Base-by-base conservation (phyloP, 1,284 basidiomycete genomes). In the Cutaneotrichosporon sp. region DNA sequence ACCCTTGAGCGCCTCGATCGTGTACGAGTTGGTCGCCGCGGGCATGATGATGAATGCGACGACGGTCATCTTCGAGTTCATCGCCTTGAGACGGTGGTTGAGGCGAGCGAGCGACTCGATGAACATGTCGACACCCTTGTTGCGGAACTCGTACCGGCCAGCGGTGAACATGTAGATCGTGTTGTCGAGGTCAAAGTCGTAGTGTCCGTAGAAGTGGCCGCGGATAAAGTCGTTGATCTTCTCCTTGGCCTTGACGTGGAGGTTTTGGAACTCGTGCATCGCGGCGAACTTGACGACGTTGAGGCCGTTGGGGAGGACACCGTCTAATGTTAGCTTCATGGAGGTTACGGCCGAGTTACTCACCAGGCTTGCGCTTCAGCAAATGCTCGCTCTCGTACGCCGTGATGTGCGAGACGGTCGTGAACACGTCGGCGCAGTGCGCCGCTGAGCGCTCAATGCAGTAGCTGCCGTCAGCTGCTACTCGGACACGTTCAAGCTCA, bases 41-140 rank as follows among this genome's bases (percentile, higher is more conserved):
- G 96, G 96, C 92, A 97, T 96, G 81, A 99, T 98, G 81, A 99
- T 93, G 83, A 99, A 99, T 0, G 96, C 96, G 31, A 99, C 92
- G 53, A 98, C 89, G 13, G 96, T 97, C 57, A 84, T 85, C 76
- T 87, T 89, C 34, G 89, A 89, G 9, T 86, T 88, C 55, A 88
- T 83, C 78, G 91, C 87, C 81, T 97, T 89, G 49, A 98, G 85
- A 34, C 88, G 89, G 79, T 90, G 88, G 81, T 98, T 98, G 60
- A 97, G 85, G 81, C 93, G 90, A 34, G 96, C 95, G 63, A 99
- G 87, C 32, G 90, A 87, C 82, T 99, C 96, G 74, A 99, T 95
- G 80, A 97, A 99, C 94, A 99, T 97, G 80, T 99, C 96, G 51
- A 97, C 93, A 72, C 96, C 96, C 84, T 99, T 99, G 85, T 99